Evolutionary conservation across 352 stramenopile genomes (phyloP).

Genomic region (Globisporangium yorkense): DNA sequence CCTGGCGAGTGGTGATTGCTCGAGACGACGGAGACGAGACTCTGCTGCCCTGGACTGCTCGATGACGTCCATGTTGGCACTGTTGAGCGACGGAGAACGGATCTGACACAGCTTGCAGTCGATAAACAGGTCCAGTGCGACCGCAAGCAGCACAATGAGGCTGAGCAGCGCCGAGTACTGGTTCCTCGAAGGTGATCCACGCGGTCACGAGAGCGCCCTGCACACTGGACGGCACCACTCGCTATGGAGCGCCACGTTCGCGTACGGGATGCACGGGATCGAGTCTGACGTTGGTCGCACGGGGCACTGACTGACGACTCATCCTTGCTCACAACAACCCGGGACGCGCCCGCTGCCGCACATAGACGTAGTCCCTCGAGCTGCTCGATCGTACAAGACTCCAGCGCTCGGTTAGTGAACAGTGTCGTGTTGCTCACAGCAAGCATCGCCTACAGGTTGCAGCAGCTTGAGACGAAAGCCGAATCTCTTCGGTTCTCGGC

Average conservation of each 20-base stretch:
- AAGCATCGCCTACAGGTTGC: neutral
- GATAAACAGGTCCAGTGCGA: conserved; percentile 25
- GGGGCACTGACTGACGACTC: conserved; percentile 13
- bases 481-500: neutral
- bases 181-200: conserved; percentile 24
- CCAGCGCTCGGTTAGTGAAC: conserved; percentile 10
- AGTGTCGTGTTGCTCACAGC: neutral
- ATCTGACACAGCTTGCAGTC: conserved; percentile 20
- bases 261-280: conserved; percentile 20
- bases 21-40: conserved; percentile 1
- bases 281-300: conserved; percentile 10
- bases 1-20: conserved; percentile 11
- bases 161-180: conserved; percentile 22
- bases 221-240: conserved; percentile 24
- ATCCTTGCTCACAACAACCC: neutral
- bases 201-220: conserved; percentile 15
- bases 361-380: conserved; percentile 13
- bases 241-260: conserved; percentile 7
- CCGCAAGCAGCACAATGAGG: conserved; percentile 20
- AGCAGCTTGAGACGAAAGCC: neutral
- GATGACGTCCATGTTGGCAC: conserved; percentile 18
- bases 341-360: neutral
- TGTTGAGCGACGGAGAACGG: conserved; percentile 18
- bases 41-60: conserved; percentile 7
- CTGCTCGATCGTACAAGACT: conserved; percentile 4